Percentiles rank a stretch among this genome's conserved stretches.
These are phyloP conservation scores for Centella asiatica DNA, from an alignment of 129 eudicot species.

Conservation along the genomic window DNA sequence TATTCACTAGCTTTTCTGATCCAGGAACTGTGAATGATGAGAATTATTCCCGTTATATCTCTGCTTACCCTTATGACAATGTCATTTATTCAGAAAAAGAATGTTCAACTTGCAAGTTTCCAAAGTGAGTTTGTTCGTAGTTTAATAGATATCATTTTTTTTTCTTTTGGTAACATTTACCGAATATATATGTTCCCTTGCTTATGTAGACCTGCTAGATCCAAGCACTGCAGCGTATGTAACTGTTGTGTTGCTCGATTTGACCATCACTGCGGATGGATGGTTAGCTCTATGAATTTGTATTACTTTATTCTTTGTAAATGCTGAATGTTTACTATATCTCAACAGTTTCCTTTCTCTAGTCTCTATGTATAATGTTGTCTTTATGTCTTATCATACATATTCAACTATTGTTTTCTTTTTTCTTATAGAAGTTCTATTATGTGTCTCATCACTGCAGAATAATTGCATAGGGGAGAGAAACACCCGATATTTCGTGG, in stretches of 20 bases:
- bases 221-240: conserved; percentile 92
- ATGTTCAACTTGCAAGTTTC: conserved; percentile 85
- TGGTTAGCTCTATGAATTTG: conserved; percentile 44
- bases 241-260: conserved; percentile 91
- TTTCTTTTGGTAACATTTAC: not conserved
- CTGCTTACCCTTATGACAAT: conserved; percentile 86
- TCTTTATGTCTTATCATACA: not conserved
- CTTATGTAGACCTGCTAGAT: conserved; percentile 78
- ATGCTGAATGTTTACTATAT: not conserved
- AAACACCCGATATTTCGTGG: conserved; percentile 78
- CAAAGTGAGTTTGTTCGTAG: conserved; percentile 46
- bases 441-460: conserved; percentile 36
- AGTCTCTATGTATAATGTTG: not conserved
- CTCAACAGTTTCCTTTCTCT: not conserved
- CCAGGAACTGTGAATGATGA: conserved; percentile 79
- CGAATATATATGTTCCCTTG: conserved; percentile 11
- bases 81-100: conserved; percentile 77
- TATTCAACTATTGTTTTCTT: not conserved
- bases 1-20: conserved; percentile 89
- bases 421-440: not conserved
- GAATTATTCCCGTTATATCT: conserved; percentile 65
- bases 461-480: conserved; percentile 98
- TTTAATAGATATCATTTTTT: not conserved
- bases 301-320: not conserved
- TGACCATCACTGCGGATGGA: conserved; percentile 99